These are phyloP conservation scores for Cytospora schulzeri DNA, from an alignment of 2,329 filamentous ascomycete genomes.

Conservation along the genomic window DNA sequence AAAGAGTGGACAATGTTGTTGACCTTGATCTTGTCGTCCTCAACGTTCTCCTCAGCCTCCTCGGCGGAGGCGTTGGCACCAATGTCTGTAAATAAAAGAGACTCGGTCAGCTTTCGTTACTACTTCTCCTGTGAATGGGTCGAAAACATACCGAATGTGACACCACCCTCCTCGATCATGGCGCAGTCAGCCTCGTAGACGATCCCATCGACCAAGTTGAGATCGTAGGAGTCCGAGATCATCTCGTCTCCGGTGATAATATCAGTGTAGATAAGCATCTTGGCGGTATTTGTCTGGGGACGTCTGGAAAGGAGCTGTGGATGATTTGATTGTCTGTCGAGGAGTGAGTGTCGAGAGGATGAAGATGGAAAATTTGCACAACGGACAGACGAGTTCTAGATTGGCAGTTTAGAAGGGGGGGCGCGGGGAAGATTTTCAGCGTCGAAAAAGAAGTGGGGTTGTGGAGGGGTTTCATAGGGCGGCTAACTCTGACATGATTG, in stretches of 20 bases:
- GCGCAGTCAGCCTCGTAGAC: constrained; percentile 90
- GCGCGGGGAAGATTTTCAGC: constrained; percentile 28
- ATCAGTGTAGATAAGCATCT: constrained; percentile 80
- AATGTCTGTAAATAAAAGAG: constrained; percentile 59
- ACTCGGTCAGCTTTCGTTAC: background rate
- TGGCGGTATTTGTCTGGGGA: constrained; percentile 45
- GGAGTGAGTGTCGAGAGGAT: background rate
- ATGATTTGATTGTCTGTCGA: constrained; percentile 12
- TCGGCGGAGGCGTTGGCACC: constrained; percentile 98
- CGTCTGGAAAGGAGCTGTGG: constrained; percentile 23
- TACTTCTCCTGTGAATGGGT: background rate
- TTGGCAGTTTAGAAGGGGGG: constrained; percentile 18
- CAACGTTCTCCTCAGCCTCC: constrained; percentile 75
- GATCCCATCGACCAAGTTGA: constrained; percentile 77
- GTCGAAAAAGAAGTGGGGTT: constrained; percentile 22
- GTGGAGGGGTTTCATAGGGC: constrained; percentile 10
- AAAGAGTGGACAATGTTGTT: constrained; percentile 95
- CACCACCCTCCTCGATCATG: constrained; percentile 80
- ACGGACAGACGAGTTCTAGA: constrained; percentile 17
- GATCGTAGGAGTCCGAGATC: constrained; percentile 89
- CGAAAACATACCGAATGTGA: constrained; percentile 70
- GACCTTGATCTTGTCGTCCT: constrained; percentile 72
- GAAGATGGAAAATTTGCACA: constrained; percentile 20
- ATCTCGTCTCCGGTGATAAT: constrained; percentile 89
- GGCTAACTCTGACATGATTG: constrained; percentile 18